Conservation (phyloP, 805 yeast genomes). For the Yamadazyma phyllophila region DNA sequence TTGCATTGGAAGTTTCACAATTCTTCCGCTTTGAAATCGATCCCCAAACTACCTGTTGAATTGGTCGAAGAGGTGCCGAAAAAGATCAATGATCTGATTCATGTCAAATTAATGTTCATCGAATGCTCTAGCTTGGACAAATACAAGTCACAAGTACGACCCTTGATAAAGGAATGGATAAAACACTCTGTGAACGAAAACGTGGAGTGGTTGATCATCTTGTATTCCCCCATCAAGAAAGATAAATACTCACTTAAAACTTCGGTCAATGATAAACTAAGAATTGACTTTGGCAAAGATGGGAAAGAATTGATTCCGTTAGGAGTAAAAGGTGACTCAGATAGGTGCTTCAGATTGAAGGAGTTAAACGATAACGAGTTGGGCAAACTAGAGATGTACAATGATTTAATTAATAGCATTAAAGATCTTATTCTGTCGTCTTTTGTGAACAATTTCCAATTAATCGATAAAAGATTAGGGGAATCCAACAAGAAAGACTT, state of each 20-base stretch:
- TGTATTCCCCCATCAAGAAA: constrained; percentile 44
- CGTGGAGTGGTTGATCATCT: constrained; percentile 62
- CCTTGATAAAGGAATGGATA: constrained; percentile 80
- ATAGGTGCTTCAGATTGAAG: constrained; percentile 41
- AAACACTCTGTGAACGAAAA: constrained; percentile 33
- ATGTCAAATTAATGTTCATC: constrained; percentile 67
- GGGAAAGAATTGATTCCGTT: constrained; percentile 8
- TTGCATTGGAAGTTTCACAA: constrained; percentile 63
- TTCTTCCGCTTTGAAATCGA: constrained; percentile 57
- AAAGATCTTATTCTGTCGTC: constrained; percentile 12
- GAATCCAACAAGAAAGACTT: constrained; percentile 6
- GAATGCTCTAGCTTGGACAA: constrained; percentile 65
- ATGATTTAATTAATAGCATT: constrained; percentile 29
- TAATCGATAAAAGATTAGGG: constrained; percentile 19
- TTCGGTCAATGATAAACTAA: constrained; percentile 53
- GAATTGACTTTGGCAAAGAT: constrained; percentile 44
- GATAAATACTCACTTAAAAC: constrained; percentile 42
- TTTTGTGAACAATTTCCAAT: constrained; percentile 44
- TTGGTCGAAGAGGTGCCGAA: constrained; percentile 58
- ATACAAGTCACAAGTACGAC: constrained; percentile 77
- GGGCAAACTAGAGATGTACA: constrained; percentile 53
- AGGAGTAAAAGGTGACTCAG: constrained; percentile 19
- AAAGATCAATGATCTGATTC: constrained; percentile 35
- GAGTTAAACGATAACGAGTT: constrained; percentile 26
- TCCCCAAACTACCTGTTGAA: constrained; percentile 54